Conservation (phyloP, 106 monocot genomes). For the Phalaenopsis aphrodite region DNA sequence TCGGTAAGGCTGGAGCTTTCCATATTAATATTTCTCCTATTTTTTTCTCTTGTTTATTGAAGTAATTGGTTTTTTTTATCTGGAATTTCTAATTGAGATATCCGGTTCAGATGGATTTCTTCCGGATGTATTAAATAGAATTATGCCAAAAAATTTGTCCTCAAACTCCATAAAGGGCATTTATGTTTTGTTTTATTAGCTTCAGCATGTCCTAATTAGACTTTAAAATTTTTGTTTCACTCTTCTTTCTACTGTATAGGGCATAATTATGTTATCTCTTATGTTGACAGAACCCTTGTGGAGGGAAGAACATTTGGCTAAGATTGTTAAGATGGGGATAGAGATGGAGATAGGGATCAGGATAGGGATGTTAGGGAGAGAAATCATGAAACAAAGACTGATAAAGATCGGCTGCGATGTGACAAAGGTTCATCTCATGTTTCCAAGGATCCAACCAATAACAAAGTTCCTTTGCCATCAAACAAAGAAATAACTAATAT, state of each 20-base stretch:
- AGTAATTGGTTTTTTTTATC: not conserved
- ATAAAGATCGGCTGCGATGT: conserved; percentile 37
- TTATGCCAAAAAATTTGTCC: no score
- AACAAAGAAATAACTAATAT: conserved; percentile 35
- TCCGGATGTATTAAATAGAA: no score
- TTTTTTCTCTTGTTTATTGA: not conserved
- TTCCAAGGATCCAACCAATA: conserved; percentile 30
- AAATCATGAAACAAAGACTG: conserved; percentile 47
- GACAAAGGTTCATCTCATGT: conserved; percentile 20
- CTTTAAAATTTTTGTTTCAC: no score
- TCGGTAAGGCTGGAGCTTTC: conserved; percentile 31
- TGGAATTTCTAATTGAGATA: conserved; percentile 6
- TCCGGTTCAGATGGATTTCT: no score
- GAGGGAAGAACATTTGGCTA: no score
- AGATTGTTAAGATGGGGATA: conserved; percentile 47
- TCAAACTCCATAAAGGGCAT: no score
- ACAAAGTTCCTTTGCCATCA: conserved; percentile 29
- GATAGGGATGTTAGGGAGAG: conserved; percentile 27
- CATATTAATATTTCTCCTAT: not conserved
- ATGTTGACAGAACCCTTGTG: no score
- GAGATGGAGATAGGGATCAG: conserved; percentile 24
- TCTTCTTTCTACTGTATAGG: no score
- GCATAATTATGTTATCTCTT: no score
- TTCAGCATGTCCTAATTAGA: no score
- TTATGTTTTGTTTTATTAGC: no score